Base-by-base conservation (phyloP, 225 moss, liverwort and hornwort species). In the Antitrichia curtipendula region DNA sequence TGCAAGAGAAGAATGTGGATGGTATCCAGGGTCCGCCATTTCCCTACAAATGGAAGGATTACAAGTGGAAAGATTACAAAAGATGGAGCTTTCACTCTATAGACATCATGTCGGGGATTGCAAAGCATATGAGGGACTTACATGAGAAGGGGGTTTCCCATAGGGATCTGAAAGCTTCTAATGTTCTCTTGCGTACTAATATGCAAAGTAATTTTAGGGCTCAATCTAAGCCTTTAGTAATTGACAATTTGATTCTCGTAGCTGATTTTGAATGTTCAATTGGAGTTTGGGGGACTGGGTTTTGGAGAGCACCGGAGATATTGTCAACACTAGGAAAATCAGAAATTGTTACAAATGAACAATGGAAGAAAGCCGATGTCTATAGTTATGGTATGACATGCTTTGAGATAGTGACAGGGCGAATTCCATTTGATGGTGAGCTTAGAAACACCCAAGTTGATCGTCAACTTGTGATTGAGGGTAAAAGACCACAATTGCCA, bases 261-360 rank as follows among this genome's bases (percentile, higher is more conserved):
- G 52, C 8, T 7, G 52, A 75, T 34, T 75, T 75, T 75, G 75
- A 75, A 32, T 75, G 75, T 8, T 75, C 49, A 8, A 52, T 75
- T 75, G 75, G 52, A 20, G 52, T 49, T 1, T 34, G 21, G 34
- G 75, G 49, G 21, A 75, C 19, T 2, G 7, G 34, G 1, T 75
- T 34, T 75, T 75, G 20, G 49, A 75, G 75, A 75, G 52, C 75
- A 12, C 75, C 31, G 0, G 52, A 49, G 49, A 19, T 75, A 31
- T 12, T 75, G 12, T 5, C 3, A 20, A 0, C 50, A 13, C 3
- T 21, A 7, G 6, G 19, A 31, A 74, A 49, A 2, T 0, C 6
- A 3, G 6, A 4, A 1, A 12, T 21, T 66, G 6, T 66, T 10
- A 66, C 66, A 36, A 31, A 65, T 20, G 65, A n/a, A 21, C n/a